A percentile compares a stretch with the other conserved stretches of the same genome.
Conservation (phyloP, 768 basidiomycete species). For the Termitomyces heimii region DNA sequence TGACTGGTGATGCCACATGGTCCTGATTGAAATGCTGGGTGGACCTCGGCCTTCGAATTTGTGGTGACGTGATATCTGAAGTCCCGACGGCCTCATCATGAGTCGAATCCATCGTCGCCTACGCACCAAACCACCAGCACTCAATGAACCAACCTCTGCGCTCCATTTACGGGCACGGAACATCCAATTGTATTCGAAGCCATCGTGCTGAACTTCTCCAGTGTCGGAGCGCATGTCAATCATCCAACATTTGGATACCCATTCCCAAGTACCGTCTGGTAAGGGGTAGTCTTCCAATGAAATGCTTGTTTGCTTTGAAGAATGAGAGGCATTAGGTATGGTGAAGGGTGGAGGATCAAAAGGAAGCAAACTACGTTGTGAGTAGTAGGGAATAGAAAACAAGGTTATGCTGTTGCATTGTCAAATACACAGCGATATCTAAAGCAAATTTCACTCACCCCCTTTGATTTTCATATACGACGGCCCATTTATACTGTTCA, state of each 20-base stretch:
- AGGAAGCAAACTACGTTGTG: constrained; percentile 61
- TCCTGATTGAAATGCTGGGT: background rate
- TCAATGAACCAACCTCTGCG: constrained; percentile 49
- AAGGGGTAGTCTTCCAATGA: constrained; percentile 61
- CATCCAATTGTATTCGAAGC: constrained; percentile 82
- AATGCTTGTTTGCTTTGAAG: constrained; percentile 46
- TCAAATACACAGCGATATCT: background rate
- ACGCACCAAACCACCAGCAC: constrained; percentile 69
- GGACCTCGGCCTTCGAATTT: constrained; percentile 2
- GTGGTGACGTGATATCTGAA: constrained; percentile 12
- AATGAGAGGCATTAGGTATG: constrained; percentile 36
- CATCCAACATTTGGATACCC: constrained; percentile 82
- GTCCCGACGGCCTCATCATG: constrained; percentile 64
- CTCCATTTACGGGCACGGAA: constrained; percentile 68
- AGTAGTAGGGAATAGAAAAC: constrained; percentile 72
- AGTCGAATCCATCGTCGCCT: constrained; percentile 78
- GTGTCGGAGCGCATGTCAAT: constrained; percentile 79
- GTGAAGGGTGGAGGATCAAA: constrained; percentile 74
- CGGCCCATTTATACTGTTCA: constrained; percentile 70
- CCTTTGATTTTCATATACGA: constrained; percentile 79
- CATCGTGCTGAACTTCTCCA: constrained; percentile 74
- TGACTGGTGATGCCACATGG: constrained; percentile 18
- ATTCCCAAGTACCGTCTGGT: constrained; percentile 76
- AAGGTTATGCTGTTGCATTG: constrained; percentile 42
- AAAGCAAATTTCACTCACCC: constrained; percentile 42